Evolutionary conservation across 345 rosid genomes (phyloP), one percentile per base, ranked within the genome.

Genomic region (Nephelium lappaceum): DNA sequence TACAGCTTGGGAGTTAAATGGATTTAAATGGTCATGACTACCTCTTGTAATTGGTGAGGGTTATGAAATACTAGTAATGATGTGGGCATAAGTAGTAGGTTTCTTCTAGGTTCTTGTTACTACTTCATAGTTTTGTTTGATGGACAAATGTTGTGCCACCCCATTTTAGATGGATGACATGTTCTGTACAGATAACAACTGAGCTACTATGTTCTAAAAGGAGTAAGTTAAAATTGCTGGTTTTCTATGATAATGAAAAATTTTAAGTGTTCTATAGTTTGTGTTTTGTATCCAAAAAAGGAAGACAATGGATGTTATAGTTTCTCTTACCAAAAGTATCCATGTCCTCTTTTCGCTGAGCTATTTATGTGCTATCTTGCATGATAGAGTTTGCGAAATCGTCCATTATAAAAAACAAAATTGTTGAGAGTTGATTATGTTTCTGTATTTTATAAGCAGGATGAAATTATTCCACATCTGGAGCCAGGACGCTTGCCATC

Each of bases 401-500:
- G 16, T 27, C 31, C 12, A 15, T 27, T n/a, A 21, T 36, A 49
- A 24, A 25, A 25, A 69, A 18, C 5, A 45, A 45, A 45, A 0
- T 45, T 31, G 60, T 36, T 41, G 3, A 16, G 25, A 18, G 39
- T 67, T 70, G 31, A 41, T 83, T 31, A 24, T 36, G 57, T 71
- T 61, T 47, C 38, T 53, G 61, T 27, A 11, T 41, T 36, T 69
- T 8, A 16, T 71, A n/a, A 80, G 55, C 91, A 95, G 98, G 98
- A 92, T 79, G 98, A 95, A 81, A 91, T 93, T 76, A 86, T 93
- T 79, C 95, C 95, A 71, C 98, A 93, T 83, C 78, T 91, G 82
- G 98, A 95, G 88, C 95, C 91, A 42, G 94, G 97, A 75, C 90
- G 90, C 43, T 73, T 85, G 24, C 92, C 97, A 45, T 93, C 98